Evolutionary conservation across 768 basidiomycete genomes (phyloP), one percentile per base, ranked within the genome.

Genomic region (Ramaria sp.): DNA sequence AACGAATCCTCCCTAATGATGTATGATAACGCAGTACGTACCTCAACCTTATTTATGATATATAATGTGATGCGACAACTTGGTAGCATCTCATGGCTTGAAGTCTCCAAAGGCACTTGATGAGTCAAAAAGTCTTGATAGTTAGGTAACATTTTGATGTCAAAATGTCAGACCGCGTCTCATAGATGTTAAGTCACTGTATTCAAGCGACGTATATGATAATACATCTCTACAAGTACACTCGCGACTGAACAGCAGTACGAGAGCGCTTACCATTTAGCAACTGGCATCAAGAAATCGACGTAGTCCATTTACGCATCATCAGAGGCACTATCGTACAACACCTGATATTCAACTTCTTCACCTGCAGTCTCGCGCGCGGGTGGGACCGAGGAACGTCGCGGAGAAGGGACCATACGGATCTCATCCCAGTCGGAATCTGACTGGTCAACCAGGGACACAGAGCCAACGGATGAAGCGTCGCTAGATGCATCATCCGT

Each of bases 381-480:
- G 17, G 42, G 42, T 22, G 9, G 15, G 10, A 27, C 22, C 15
- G 54, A 33, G 31, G 24, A 15, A 22, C n/a, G 31, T 15, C 30
- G 52, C 15, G 15, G 51, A 53, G 52, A 53, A 10, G 52, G 42
- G 45, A 30, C 10, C 13, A 19, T 15, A 30, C 10, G 54, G 20
- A 55, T 19, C 15, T 55, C 54, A 33, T 55, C 54, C 54, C 54
- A 55, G 22, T 55, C 54, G n/a, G 30, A 42, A 33, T 55, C 54
- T 27, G 37, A 30, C 3, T 55, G 37, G 43, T 46, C 42, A 19
- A 43, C 39, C 13, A 55, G 17, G 31, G 54, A 55, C n/a, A 43
- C 42, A 2, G 54, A 55, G 15, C 42, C 31, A 47, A 45, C 43
- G 3, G 54, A 55, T 30, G 54, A 55, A 37, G 34, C 13, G 9